These are phyloP conservation scores for Ogataea ramenticola DNA, from an alignment of 805 yeast species.

Conservation along the genomic window DNA sequence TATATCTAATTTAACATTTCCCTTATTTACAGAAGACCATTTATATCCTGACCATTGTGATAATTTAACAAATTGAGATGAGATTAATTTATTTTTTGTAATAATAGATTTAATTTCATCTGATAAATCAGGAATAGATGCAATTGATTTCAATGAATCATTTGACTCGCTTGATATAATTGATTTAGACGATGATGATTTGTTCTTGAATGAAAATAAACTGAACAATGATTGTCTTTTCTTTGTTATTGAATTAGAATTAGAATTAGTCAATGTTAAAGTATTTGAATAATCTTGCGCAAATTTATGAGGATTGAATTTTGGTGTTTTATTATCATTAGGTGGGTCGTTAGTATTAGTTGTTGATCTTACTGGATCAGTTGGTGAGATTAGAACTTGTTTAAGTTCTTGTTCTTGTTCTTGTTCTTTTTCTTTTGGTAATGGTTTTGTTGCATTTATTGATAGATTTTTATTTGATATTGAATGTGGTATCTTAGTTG, in stretches of 20 bases:
- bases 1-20: not conserved
- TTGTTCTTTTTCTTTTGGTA: not conserved
- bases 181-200: not conserved
- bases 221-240: not conserved
- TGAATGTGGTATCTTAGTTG: not conserved
- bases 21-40: slow-evolving; percentile 17
- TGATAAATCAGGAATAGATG: not conserved
- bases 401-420: no score
- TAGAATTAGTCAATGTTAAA: slow-evolving; percentile 2
- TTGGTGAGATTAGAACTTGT: not conserved
- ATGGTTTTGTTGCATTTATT: not conserved
- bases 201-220: not conserved
- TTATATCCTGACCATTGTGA: slow-evolving; percentile 18
- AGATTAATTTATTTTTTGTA: slow-evolving; percentile 7
- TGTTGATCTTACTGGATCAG: not conserved
- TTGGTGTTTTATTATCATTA: not conserved
- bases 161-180: not conserved
- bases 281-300: slow-evolving; percentile 17
- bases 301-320: slow-evolving; percentile 16
- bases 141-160: not conserved
- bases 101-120: not conserved
- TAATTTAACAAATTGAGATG: slow-evolving; percentile 15
- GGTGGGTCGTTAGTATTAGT: not conserved
- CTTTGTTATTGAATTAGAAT: not conserved
- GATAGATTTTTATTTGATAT: not conserved